Percentiles rank a stretch among this genome's conserved stretches.
Evolutionary conservation across 495 filamentous ascomycete species (phyloP).

Genomic region (Tuber melanosporum): DNA sequence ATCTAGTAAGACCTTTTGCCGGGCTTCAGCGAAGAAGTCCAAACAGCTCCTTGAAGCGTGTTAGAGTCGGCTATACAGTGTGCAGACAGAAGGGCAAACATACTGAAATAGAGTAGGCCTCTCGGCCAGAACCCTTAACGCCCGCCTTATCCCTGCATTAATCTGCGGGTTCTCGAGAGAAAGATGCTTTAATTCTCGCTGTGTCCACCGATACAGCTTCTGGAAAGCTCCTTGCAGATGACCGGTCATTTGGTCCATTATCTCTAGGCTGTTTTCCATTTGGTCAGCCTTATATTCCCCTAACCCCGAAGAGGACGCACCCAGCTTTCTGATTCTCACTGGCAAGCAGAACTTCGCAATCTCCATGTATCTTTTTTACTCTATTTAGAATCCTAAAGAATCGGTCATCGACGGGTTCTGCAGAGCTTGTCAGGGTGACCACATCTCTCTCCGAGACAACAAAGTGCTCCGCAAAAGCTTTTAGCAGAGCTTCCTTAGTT

Average conservation of each 20-base stretch:
- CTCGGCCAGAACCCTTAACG: constrained; percentile 82
- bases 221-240: constrained; percentile 88
- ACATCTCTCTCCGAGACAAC: constrained; percentile 73
- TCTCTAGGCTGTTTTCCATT: constrained; percentile 48
- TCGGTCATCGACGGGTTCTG: constrained; percentile 72
- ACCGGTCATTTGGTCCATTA: constrained; percentile 82
- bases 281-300: constrained; percentile 19
- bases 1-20: constrained; percentile 80
- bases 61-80: constrained; percentile 6
- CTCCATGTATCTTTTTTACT: constrained; percentile 78
- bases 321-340: constrained; percentile 70
- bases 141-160: constrained; percentile 73
- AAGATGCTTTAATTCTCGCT: constrained; percentile 82
- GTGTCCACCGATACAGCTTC: constrained; percentile 90
- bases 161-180: constrained; percentile 95
- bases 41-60: constrained; percentile 58
- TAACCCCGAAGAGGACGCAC: constrained; percentile 19
- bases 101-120: constrained; percentile 77
- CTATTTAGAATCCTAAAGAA: constrained; percentile 78
- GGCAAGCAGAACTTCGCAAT: constrained; percentile 81
- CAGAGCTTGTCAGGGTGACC: constrained; percentile 61
- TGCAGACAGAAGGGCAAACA: constrained; percentile 5
- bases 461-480: constrained; percentile 78
- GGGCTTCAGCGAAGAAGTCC: constrained; percentile 85
- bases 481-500: constrained; percentile 77